Percentiles rank a stretch among this genome's conserved stretches.
Conservation (phyloP, 352 stramenopile genomes). For the Blastocystis sp. region DNA sequence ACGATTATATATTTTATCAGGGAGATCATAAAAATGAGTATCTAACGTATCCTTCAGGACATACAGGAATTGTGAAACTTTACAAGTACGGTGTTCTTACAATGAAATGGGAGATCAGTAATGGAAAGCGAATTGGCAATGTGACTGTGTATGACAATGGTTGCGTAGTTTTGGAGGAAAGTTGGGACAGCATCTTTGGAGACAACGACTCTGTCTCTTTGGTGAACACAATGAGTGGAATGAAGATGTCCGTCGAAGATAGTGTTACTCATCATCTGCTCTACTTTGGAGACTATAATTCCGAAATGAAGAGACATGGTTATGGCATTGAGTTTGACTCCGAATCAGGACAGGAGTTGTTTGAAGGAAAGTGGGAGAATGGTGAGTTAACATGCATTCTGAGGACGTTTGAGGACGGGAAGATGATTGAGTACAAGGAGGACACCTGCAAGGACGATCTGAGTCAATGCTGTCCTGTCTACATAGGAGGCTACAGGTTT, state of each 20-base stretch:
- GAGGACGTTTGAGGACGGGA: background rate
- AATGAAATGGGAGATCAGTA: background rate
- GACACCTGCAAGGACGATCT: background rate
- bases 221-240: background rate
- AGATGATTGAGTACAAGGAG: background rate
- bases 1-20: background rate
- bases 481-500: background rate
- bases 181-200: background rate
- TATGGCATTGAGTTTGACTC: background rate
- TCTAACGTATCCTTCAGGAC: background rate
- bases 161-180: background rate
- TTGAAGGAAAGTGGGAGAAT: background rate
- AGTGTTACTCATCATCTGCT: background rate
- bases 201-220: background rate
- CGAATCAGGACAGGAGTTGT: background rate
- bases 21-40: conserved; percentile 14
- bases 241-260: background rate
- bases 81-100: background rate
- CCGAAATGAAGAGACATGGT: background rate
- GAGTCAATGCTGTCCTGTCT: background rate
- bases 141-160: conserved; percentile 23
- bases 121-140: background rate
- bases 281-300: background rate
- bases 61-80: background rate
- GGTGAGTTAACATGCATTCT: background rate